phyloP scores from a whole-genome alignment of 2,329 filamentous ascomycete genomes.

The Sporothrix euskadiensis region DNA sequence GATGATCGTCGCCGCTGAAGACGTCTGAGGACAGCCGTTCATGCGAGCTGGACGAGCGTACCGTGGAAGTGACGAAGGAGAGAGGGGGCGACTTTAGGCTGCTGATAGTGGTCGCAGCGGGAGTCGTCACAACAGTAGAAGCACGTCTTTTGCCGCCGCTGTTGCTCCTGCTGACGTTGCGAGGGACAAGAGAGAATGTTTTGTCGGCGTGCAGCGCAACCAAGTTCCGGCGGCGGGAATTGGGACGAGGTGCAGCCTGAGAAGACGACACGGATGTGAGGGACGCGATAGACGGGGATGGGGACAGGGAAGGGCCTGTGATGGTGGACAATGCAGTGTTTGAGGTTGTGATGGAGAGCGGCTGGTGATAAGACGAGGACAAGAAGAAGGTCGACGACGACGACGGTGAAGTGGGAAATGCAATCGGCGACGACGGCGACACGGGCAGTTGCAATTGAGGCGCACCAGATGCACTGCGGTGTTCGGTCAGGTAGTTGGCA shows the following conservation, averaged over 20 bases:
- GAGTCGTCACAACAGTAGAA: conserved; percentile 21
- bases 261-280: conserved; percentile 33
- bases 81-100: conserved; percentile 47
- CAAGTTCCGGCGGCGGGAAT: conserved; percentile 47
- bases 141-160: background rate
- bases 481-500: conserved; percentile 17
- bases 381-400: conserved; percentile 22
- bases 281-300: conserved; percentile 28
- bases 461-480: conserved; percentile 4
- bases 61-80: conserved; percentile 43
- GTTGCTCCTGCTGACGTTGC: conserved; percentile 26
- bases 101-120: conserved; percentile 19
- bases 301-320: conserved; percentile 29
- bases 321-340: conserved; percentile 27
- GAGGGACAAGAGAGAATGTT: conserved; percentile 56
- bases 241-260: conserved; percentile 36
- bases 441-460: conserved; percentile 27
- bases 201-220: conserved; percentile 58
- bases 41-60: conserved; percentile 51
- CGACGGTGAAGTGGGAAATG: conserved; percentile 17
- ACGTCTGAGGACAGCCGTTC: conserved; percentile 51
- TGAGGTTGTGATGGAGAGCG: conserved; percentile 20
- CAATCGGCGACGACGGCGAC: conserved; percentile 18
- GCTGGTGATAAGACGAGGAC: conserved; percentile 21
- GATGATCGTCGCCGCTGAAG: conserved; percentile 51